A percentile compares a stretch with the other conserved stretches of the same genome.
phyloP scores from a whole-genome alignment of 2,329 filamentous ascomycete genomes.

The Ophiostoma sp. region DNA sequence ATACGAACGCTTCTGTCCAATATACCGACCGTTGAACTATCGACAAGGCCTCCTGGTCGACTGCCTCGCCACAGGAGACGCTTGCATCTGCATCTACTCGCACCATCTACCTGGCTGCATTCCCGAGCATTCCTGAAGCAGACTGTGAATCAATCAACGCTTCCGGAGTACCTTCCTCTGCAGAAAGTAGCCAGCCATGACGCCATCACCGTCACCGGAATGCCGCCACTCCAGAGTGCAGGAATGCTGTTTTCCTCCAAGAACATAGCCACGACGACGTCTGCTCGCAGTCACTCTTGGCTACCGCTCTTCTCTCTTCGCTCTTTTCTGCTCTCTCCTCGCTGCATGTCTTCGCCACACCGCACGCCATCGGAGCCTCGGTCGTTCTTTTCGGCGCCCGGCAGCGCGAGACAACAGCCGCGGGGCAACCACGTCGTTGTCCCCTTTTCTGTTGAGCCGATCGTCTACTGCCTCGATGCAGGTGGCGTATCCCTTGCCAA shows the following conservation, averaged over 20 bases:
- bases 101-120: background rate
- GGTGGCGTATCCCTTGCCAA: background rate
- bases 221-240: background rate
- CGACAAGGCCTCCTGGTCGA: too few relatives aligned
- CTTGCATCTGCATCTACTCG: background rate
- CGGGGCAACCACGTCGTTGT: background rate
- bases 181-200: background rate
- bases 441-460: background rate
- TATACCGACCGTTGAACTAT: too few relatives aligned
- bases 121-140: background rate
- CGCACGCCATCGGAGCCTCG: background rate
- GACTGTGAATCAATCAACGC: background rate
- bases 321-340: background rate
- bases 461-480: too few relatives aligned
- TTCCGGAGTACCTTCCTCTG: background rate
- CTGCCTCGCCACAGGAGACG: too few relatives aligned
- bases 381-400: slow-evolving; percentile 1
- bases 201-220: background rate
- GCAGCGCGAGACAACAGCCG: background rate
- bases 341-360: background rate
- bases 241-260: background rate
- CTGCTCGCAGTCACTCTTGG: background rate
- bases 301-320: background rate
- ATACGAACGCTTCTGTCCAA: too few relatives aligned
- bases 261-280: background rate